A percentile compares a stretch with the other conserved stretches of the same genome.
phyloP scores from a whole-genome alignment of 768 basidiomycete species.

The Suillus bovinus region DNA sequence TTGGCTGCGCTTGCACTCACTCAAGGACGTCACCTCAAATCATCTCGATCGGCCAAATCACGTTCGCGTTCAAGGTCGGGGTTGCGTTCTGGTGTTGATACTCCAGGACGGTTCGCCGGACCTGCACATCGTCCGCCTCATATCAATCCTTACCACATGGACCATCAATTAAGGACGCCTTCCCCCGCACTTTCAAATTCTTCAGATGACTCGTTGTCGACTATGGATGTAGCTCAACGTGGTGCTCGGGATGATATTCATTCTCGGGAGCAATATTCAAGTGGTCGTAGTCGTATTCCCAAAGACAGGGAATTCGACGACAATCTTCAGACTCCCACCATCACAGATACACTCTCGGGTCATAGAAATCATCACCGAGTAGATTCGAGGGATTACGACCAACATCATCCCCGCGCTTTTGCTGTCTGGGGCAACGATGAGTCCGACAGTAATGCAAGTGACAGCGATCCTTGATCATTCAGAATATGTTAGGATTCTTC shows the following conservation, averaged over 20 bases:
- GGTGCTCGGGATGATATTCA: constrained; percentile 58
- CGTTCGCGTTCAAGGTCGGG: constrained; percentile 40
- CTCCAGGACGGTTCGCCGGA: constrained; percentile 59
- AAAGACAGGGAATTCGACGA: constrained; percentile 62
- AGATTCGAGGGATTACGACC: constrained; percentile 22
- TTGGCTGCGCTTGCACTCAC: constrained; percentile 34
- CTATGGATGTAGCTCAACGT: constrained; percentile 39
- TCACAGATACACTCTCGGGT: constrained; percentile 32
- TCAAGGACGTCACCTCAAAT: constrained; percentile 32
- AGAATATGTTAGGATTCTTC: not conserved
- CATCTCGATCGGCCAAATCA: constrained; percentile 24
- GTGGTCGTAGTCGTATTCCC: constrained; percentile 58
- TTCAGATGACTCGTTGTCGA: constrained; percentile 36
- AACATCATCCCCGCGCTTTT: constrained; percentile 55
- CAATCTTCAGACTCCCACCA: constrained; percentile 61
- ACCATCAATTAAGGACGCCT: constrained; percentile 8
- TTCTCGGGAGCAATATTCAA: constrained; percentile 34
- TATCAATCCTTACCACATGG: constrained; percentile 18
- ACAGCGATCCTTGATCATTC: constrained; percentile 48
- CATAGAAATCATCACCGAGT: constrained; percentile 17
- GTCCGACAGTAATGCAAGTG: constrained; percentile 82
- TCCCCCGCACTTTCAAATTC: constrained; percentile 43
- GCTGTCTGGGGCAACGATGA: constrained; percentile 90
- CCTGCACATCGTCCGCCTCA: constrained; percentile 50
- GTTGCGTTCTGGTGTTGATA: constrained; percentile 59